phyloP scores from a whole-genome alignment of 108 stramenopile species.

The Nannochloropsis salina region DNA sequence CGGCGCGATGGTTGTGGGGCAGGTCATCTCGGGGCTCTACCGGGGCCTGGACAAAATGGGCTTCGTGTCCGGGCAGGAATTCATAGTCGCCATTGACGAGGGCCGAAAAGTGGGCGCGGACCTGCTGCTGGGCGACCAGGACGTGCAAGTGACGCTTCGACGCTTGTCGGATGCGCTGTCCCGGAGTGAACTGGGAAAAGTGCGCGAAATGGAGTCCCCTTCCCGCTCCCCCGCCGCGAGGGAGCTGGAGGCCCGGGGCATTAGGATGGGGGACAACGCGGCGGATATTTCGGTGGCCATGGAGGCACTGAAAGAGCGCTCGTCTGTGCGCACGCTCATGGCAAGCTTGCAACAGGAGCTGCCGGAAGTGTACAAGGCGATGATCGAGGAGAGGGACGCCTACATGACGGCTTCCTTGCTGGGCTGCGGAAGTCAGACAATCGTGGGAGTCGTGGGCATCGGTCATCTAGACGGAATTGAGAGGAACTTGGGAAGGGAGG shows the following conservation, averaged over 20 bases:
- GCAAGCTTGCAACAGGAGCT: neutral
- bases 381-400: conserved; percentile 7
- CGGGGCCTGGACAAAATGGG: conserved; percentile 16
- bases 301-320: neutral
- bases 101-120: neutral
- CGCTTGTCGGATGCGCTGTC: neutral
- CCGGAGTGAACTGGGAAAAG: neutral
- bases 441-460: conserved; percentile 9
- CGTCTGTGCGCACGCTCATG: neutral
- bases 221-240: neutral
- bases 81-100: neutral
- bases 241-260: neutral
- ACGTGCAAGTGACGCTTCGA: neutral
- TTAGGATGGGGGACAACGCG: neutral
- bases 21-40: conserved; percentile 12
- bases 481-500: conserved; percentile 11
- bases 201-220: neutral
- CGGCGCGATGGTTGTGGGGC: neutral
- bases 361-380: neutral
- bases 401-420: neutral
- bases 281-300: neutral
- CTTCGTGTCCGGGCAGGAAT: neutral
- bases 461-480: neutral
- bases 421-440: neutral
- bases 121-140: conserved; percentile 9